These are phyloP conservation scores for Lecanicillium sp. DNA, from an alignment of 2,329 filamentous ascomycete species.

Conservation along the genomic window DNA sequence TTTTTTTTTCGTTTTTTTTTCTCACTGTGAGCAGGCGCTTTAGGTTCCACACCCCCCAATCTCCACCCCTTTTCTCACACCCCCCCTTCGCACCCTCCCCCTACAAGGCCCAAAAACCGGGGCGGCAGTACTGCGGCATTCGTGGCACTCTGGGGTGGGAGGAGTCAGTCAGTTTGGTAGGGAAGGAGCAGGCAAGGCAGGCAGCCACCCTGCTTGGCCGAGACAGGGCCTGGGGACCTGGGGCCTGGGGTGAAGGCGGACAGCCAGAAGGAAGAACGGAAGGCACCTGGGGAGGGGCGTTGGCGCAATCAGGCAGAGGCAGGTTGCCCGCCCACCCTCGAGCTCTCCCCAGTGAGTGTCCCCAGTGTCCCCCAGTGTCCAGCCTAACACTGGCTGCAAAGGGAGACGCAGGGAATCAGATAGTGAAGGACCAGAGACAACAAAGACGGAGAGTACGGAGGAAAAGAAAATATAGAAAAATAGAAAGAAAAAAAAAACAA, in stretches of 20 bases:
- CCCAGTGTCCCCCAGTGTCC: too few species aligned
- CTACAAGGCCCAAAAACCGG: constrained; percentile 3
- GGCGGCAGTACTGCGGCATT: constrained; percentile 10
- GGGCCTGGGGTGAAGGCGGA: background rate
- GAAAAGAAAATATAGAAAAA: too few species aligned
- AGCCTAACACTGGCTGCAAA: too few species aligned
- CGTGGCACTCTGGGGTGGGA: constrained; percentile 2
- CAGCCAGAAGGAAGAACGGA: background rate
- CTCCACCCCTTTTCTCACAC: background rate
- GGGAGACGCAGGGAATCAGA: too few species aligned
- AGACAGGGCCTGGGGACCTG: background rate
- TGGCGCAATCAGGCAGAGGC: too few species aligned
- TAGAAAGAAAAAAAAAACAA: too few species aligned
- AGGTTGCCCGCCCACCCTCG: too few species aligned
- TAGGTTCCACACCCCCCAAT: constrained; percentile 1
- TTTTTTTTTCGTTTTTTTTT: constrained; percentile 2
- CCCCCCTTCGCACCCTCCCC: background rate
- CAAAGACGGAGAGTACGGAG: too few species aligned
- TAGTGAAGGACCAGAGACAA: too few species aligned
- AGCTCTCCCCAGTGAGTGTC: too few species aligned
- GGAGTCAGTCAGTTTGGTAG: constrained; percentile 5
- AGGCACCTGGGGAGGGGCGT: background rate
- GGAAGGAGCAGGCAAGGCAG: background rate
- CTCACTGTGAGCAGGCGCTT: background rate
- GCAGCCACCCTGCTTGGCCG: too few species aligned